A percentile compares a stretch with the other conserved stretches of the same genome.
Conservation (phyloP, 495 filamentous ascomycete species). For the Tuber microsphaerosporum region DNA sequence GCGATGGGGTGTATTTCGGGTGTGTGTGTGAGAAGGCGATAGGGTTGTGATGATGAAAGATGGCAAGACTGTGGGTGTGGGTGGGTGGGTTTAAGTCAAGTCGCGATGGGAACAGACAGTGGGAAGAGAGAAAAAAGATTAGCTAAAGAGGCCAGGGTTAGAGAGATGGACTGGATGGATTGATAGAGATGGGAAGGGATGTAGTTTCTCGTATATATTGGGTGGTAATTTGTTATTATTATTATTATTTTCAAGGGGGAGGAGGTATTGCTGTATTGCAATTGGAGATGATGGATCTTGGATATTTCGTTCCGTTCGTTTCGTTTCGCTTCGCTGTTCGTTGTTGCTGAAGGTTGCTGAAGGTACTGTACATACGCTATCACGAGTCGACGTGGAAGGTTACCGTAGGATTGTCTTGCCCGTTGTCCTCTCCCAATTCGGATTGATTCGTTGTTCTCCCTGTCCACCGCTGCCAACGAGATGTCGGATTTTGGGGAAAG, state of each 20-base stretch:
- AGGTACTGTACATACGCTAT: background rate
- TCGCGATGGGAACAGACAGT: background rate
- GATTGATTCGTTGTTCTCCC: background rate
- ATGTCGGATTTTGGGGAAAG: background rate
- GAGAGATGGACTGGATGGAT: background rate
- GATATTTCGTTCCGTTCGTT: background rate
- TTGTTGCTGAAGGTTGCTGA: background rate
- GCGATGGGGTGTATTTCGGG: background rate
- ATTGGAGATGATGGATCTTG: background rate
- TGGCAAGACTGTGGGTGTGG: background rate
- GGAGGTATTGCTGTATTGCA: background rate
- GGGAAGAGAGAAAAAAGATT: background rate
- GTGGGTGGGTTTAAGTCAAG: conserved; percentile 1
- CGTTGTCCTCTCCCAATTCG: background rate
- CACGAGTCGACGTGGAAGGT: background rate
- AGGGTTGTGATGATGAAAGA: background rate
- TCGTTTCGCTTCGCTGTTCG: background rate
- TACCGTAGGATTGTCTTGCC: background rate
- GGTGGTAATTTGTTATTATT: background rate
- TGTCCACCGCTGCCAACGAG: background rate
- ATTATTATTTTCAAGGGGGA: background rate
- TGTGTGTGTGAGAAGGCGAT: conserved; percentile 2
- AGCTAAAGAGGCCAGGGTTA: background rate
- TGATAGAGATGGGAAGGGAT: background rate
- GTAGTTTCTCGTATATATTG: background rate